phyloP scores from a whole-genome alignment of 177 flowering plant genomes.

The Tripterygium wilfordii region DNA sequence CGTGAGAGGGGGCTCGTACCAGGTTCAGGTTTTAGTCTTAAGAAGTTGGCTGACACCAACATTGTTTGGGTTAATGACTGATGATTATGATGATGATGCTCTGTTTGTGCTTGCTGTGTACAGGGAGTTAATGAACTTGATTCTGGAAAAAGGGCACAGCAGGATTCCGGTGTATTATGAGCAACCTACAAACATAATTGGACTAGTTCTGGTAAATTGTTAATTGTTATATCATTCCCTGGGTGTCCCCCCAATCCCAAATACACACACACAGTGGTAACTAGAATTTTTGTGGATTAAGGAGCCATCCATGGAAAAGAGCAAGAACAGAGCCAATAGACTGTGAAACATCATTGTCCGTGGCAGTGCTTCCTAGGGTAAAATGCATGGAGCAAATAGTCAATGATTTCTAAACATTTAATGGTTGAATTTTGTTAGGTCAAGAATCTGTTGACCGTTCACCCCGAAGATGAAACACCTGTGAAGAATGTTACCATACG shows the following conservation, averaged over 20 bases:
- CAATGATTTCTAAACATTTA: neutral
- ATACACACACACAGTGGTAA: no score
- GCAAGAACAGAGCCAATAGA: neutral
- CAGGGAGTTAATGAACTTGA: slow-evolving; percentile 66
- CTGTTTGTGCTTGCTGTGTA: slow-evolving; percentile 2
- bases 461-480: slow-evolving; percentile 73
- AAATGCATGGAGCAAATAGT: no score
- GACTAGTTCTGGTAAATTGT: slow-evolving; percentile 62
- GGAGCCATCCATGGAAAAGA: no score
- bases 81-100: neutral
- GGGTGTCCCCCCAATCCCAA: no score
- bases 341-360: no score
- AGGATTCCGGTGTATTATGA: slow-evolving; percentile 88
- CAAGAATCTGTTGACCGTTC: slow-evolving; percentile 73
- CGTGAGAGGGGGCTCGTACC: no score
- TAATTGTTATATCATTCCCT: neutral
- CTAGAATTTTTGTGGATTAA: no score
- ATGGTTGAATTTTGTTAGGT: slow-evolving; percentile 49
- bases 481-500: slow-evolving; percentile 87
- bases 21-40: no score
- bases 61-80: no score
- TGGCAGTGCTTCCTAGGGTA: no score
- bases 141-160: slow-evolving; percentile 90
- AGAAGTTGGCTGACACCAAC: no score
- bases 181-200: slow-evolving; percentile 75